Evolutionary conservation across 495 filamentous ascomycete species (phyloP).

Genomic region (Extremus antarcticus): DNA sequence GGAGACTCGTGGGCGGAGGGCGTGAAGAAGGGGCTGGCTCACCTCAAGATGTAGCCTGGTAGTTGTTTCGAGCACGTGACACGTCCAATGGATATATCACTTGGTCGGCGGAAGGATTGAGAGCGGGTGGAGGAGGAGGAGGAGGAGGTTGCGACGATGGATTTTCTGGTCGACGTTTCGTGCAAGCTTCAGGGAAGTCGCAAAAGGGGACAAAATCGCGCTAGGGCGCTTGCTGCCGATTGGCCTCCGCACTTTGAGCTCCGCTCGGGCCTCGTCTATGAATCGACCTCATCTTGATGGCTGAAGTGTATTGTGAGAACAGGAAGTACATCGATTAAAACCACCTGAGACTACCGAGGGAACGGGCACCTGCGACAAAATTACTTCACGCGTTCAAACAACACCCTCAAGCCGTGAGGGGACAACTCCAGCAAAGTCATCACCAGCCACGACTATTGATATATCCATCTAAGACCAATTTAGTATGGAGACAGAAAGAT

Average conservation of each 20-base stretch:
- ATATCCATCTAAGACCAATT: too few relatives aligned
- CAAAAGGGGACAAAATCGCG: constrained; percentile 1
- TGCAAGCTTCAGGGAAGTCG: constrained; percentile 1
- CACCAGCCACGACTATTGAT: too few relatives aligned
- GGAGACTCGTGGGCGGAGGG: not conserved
- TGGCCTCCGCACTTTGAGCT: not conserved
- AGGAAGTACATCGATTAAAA: too few relatives aligned
- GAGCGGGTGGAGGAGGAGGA: not conserved
- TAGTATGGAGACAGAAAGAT: too few relatives aligned
- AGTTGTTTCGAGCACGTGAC: too few relatives aligned
- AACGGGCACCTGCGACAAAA: too few relatives aligned
- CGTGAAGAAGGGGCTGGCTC: not conserved
- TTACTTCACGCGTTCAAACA: too few relatives aligned
- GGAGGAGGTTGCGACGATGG: not conserved
- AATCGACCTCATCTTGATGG: not conserved
- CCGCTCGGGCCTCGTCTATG: not conserved
- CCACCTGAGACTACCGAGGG: too few relatives aligned
- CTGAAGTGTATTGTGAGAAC: too few relatives aligned
- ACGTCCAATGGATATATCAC: not conserved
- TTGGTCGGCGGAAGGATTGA: not conserved
- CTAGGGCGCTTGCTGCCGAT: not conserved
- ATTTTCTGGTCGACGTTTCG: not conserved
- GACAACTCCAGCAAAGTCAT: too few relatives aligned
- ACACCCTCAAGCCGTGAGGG: too few relatives aligned
- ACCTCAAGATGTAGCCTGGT: too few relatives aligned